These are phyloP conservation scores for Venturia nashicola DNA, from an alignment of 2,329 filamentous ascomycete genomes.

Conservation along the genomic window DNA sequence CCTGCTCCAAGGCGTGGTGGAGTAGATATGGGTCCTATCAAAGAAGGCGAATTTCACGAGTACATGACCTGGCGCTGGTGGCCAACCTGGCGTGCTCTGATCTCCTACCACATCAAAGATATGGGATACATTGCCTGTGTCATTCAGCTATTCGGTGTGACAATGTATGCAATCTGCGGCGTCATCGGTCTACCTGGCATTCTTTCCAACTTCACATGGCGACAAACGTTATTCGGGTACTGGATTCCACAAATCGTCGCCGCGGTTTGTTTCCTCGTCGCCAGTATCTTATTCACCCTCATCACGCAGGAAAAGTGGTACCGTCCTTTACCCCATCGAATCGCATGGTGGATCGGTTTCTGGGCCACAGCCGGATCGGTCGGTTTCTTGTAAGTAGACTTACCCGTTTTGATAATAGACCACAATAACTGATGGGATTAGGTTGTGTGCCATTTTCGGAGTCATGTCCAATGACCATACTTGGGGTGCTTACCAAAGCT, in stretches of 20 bases:
- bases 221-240: constrained; percentile 15
- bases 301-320: constrained; percentile 21
- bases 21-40: constrained; percentile 12
- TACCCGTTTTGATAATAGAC: too few species aligned
- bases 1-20: constrained; percentile 14
- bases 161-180: constrained; percentile 16
- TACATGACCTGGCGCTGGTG: constrained; percentile 18
- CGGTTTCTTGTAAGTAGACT: constrained; percentile 15
- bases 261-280: constrained; percentile 17
- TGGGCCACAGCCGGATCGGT: constrained; percentile 17
- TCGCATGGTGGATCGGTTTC: constrained; percentile 21
- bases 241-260: constrained; percentile 20
- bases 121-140: constrained; percentile 19
- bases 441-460: constrained; percentile 9
- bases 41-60: constrained; percentile 11
- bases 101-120: constrained; percentile 17
- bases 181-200: constrained; percentile 18
- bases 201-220: constrained; percentile 13
- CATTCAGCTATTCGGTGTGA: constrained; percentile 19
- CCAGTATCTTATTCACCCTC: constrained; percentile 18
- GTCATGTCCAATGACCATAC: constrained; percentile 9
- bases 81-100: constrained; percentile 17
- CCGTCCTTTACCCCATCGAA: constrained; percentile 14
- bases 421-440: not conserved
- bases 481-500: constrained; percentile 15